Evolutionary conservation across 495 filamentous ascomycete species (phyloP), one percentile per base, ranked within the genome.

Genomic region (Podospora pseudopauciseta): DNA sequence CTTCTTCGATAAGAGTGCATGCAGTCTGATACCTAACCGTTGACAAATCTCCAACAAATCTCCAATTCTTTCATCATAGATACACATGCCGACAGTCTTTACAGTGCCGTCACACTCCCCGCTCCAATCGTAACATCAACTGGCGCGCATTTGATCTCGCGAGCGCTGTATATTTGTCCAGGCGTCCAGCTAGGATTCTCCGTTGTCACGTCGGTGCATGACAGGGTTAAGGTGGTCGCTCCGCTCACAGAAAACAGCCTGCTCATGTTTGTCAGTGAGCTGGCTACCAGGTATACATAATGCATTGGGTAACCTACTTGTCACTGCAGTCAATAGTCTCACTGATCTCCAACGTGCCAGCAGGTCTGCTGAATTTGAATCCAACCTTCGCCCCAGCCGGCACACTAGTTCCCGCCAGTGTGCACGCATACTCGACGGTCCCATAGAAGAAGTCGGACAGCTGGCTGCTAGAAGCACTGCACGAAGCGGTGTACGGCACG

Each of bases 361-460:
- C 69, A 20, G 74, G 74, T 15, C 74, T 67, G 67, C 68, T 79
- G 60, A 76, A 83, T 54, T 69, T 71, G 68, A 81, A 82, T 4
- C 71, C 70, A 55, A 68, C 58, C 7, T 60, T 57, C 1, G 71
- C 61, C 9, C 66, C 60, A 0, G 57, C 55, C 26, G 66, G 67
- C 9, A 61, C 65, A 28, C 56, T 28, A 19, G 65, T 39, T 11
- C 34, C 70, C 2, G 63, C 61, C 16, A 68, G 61, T 3, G 32
- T 63, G 76, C 80, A 83, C 4, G 67, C 67, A 72, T 80, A 82
- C 3, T 65, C 56, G 19, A 78, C 32, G 53, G 72, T 78, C 28
- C 80, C 79, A 67, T 79, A 82, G 67, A 81, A 83, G 63, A 83
- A 83, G 60, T 81, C 77, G 5, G 49, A 34, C 13, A 83, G 72